Conservation (phyloP, 345 rosid species). For the Xanthoceras sorbifolium region DNA sequence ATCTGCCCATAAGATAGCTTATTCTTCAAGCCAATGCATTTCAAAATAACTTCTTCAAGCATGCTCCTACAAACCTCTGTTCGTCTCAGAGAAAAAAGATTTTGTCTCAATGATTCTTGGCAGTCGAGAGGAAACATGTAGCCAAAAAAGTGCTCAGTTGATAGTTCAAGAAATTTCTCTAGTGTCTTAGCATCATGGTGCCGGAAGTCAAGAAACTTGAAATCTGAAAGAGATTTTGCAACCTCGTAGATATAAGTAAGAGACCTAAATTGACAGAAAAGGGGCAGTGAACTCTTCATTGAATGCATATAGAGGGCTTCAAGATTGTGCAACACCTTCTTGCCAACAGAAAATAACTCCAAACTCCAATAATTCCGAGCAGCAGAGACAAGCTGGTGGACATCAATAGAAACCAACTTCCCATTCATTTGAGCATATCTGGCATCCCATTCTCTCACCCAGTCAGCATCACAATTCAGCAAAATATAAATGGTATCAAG, state of each 20-base stretch:
- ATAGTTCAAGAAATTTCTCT: slow-evolving; percentile 9
- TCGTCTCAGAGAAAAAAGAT: slow-evolving; percentile 37
- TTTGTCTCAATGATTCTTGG: slow-evolving; percentile 27
- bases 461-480: slow-evolving; percentile 31
- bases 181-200: neutral
- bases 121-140: slow-evolving; percentile 41
- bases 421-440: slow-evolving; percentile 7
- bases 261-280: slow-evolving; percentile 26
- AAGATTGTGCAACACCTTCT: slow-evolving; percentile 33
- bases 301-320: slow-evolving; percentile 20
- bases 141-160: slow-evolving; percentile 21
- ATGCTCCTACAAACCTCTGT: slow-evolving; percentile 24
- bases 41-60: slow-evolving; percentile 23
- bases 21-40: neutral
- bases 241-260: slow-evolving; percentile 34
- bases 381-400: slow-evolving; percentile 27
- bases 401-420: slow-evolving; percentile 23
- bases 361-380: slow-evolving; percentile 37
- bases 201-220: slow-evolving; percentile 1
- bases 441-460: slow-evolving; percentile 28
- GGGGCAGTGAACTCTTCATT: slow-evolving; percentile 10
- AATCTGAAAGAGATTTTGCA: slow-evolving; percentile 32
- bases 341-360: slow-evolving; percentile 40
- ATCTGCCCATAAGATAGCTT: slow-evolving; percentile 36
- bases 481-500: slow-evolving; percentile 25